Evolutionary conservation across 306 rosid species (phyloP), one percentile per base, ranked within the genome.

Genomic region (Pyrus bretschneideri): DNA sequence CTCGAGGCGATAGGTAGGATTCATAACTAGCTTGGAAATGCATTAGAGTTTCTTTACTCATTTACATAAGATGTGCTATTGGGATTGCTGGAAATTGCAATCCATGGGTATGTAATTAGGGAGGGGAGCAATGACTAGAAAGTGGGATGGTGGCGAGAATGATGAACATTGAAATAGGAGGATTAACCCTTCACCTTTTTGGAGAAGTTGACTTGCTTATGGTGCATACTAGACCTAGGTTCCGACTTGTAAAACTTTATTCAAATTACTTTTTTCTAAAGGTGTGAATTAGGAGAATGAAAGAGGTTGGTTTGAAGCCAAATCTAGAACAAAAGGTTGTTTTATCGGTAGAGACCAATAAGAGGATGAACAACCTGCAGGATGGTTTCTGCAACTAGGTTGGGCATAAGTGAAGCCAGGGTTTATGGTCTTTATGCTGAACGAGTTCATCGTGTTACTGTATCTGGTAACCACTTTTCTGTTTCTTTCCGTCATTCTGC

Each of bases 1-100:
- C 84, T 90, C 40, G 90, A 90, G 75, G 94, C 93, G 63, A 78
- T 88, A 78, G 98, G 97, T 93, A 61, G 83, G 23, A n/a, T 35
- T 78, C 22, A 64, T 61, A 46, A 73, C 19, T 72, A 9, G 51
- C 23, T 76, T 79, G 55, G 59, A 35, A 67, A 29, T 51, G 23
- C 35, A 27, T 73, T 15, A 2, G 33, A 73, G 64, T 69, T 69
- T 40, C 22, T 59, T 27, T 27, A 64, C 44, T 1, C 22, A 25
- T 1, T 31, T 70, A 59, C 22, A 45, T 9, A 23, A 38, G 54
- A 71, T 52, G 54, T 10, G 64, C 12, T 1, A 2, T 61, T 33
- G n/a, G 52, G 3, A 17, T 14, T 63, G 42, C 67, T 14, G 30
- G 11, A 71, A 71, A 19, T 55, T 31, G 51, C 22, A 71, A 33